Evolutionary conservation across 2,329 filamentous ascomycete species (phyloP), one percentile per base, ranked within the genome.

Genomic region (Clathrospora elynae): DNA sequence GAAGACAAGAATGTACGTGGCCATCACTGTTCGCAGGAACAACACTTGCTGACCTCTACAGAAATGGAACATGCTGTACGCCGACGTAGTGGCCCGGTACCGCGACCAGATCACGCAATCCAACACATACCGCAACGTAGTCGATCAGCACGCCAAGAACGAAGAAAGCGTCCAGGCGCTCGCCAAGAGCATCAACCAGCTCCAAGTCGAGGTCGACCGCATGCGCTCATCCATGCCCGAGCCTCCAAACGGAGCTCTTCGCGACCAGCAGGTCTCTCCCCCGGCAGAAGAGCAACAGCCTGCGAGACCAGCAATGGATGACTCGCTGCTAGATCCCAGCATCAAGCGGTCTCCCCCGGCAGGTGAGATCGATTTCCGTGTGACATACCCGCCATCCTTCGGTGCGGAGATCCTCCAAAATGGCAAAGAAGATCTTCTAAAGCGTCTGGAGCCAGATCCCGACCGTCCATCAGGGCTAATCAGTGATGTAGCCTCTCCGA

Each of bases 381-480:
- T 78, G 63, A 72, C 72, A 25, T 76, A 76, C 48, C 73, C 73
- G 50, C 75, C 75, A 24, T 71, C 71, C 30, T 73, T 75, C 41
- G 75, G 75, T 29, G 70, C 72, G 25, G 71, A 73, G 52, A 76
- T 78, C 42, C 68, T 78, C 26, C 73, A 75, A 39, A 72, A 69
- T 55, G 75, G 75, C 41, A 78, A 78, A 53, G 71, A 74, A 41
- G 75, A 78, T 57, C 63, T 78, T 17, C 72, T 78, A 65, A 77
- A 77, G 62, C 68, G 75, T 52, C 64, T 78, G 30, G 73, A 76
- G 53, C 72, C 71, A 38, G 73, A 75, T 53, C 67, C 71, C 45
- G 66, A 71, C 55, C 67, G 68, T 58, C 65, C 67, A 45, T 62
- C 62, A 57, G 59, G 59, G 55, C 66, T 68, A 58, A 67, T 64